phyloP scores from a whole-genome alignment of 176 grass and related monocot genomes.

The Paspalum notatum region DNA sequence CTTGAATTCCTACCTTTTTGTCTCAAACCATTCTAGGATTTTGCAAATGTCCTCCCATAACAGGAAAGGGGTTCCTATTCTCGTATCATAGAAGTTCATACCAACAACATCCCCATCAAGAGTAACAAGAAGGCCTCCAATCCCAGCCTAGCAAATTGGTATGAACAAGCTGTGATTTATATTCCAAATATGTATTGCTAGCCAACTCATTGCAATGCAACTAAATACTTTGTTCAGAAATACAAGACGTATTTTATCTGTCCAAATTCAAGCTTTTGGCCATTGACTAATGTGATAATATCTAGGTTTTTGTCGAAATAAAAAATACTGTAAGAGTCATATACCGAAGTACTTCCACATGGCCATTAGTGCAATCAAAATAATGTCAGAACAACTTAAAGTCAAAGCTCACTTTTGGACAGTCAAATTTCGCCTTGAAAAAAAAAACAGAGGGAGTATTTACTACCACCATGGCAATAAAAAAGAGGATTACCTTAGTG shows the following conservation, averaged over 20 bases:
- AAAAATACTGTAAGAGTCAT: not conserved
- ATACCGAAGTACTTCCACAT: slow-evolving; percentile 3
- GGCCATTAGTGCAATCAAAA: not conserved
- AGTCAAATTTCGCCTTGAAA: not conserved
- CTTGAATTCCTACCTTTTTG: not conserved
- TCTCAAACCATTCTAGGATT: not conserved
- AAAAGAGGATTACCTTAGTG: not conserved
- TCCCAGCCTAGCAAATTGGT: slow-evolving; percentile 2
- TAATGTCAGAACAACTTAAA: not conserved
- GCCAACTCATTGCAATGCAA: not conserved
- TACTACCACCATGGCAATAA: not conserved
- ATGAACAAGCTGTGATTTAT: slow-evolving; percentile 6
- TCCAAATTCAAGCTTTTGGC: not conserved
- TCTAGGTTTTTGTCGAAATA: not conserved
- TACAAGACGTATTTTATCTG: not conserved
- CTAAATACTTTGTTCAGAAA: not conserved
- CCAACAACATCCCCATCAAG: not conserved
- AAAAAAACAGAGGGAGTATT: not conserved
- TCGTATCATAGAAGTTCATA: slow-evolving; percentile 9
- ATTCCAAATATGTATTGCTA: not conserved
- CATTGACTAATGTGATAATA: slow-evolving; percentile 3
- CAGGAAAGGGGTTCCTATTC: not conserved
- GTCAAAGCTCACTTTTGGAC: not conserved
- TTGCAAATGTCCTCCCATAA: not conserved
- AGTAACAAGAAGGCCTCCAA: slow-evolving; percentile 21